Conservation (phyloP, 1,284 basidiomycete species). For the Puccinia horiana region DNA sequence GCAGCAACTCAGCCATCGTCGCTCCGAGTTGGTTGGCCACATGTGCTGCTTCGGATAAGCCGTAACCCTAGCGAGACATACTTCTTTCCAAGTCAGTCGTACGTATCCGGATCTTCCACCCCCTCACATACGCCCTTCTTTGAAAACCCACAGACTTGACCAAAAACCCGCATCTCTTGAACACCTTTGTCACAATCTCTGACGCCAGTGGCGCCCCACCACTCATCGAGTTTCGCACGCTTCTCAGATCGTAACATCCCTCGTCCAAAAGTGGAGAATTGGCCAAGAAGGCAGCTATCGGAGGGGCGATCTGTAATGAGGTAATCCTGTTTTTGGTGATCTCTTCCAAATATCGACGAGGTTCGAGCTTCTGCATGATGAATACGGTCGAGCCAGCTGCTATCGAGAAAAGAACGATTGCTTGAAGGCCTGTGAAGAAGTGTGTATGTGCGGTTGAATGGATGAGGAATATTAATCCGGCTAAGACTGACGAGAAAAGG, state of each 20-base stretch:
- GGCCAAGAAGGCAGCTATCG: slow-evolving; percentile 59
- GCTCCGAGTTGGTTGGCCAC: slow-evolving; percentile 52
- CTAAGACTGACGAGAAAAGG: slow-evolving; percentile 8
- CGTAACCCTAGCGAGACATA: slow-evolving; percentile 51
- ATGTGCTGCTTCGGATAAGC: slow-evolving; percentile 54
- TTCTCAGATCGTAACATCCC: slow-evolving; percentile 56
- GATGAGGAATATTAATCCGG: too few species aligned
- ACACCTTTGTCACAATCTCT: slow-evolving; percentile 58
- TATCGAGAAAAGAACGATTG: slow-evolving; percentile 11
- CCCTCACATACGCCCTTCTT: not conserved
- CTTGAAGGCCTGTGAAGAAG: not conserved
- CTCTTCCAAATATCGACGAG: slow-evolving; percentile 57
- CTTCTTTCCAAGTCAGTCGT: not conserved
- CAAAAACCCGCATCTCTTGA: slow-evolving; percentile 57
- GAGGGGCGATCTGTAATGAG: slow-evolving; percentile 60
- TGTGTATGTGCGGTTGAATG: not conserved
- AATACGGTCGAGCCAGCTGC: slow-evolving; percentile 57
- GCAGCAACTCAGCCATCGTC: slow-evolving; percentile 54
- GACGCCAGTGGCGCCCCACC: slow-evolving; percentile 59
- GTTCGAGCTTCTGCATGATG: slow-evolving; percentile 58
- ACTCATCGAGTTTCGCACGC: slow-evolving; percentile 57
- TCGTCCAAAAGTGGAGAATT: slow-evolving; percentile 56
- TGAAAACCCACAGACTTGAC: slow-evolving; percentile 55
- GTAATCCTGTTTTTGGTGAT: slow-evolving; percentile 58
- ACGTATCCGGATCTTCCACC: not conserved